These are phyloP conservation scores for Galerina sulciceps DNA, from an alignment of 768 basidiomycete genomes.

Conservation along the genomic window DNA sequence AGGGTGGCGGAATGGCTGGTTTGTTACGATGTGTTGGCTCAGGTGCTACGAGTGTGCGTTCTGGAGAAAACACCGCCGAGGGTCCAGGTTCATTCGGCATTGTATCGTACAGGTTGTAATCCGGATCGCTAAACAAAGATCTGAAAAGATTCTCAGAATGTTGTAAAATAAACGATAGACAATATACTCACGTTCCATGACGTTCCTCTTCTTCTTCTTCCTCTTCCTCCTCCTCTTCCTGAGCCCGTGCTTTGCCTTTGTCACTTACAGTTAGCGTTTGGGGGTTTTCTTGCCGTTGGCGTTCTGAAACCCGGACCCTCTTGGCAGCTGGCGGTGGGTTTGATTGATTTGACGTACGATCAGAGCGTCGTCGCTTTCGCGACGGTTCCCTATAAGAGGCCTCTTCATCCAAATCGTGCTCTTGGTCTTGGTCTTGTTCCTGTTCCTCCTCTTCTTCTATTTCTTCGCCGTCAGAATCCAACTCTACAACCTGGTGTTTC, in stretches of 20 bases:
- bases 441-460: slow-evolving; percentile 15
- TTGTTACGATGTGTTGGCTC: not conserved
- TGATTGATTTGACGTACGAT: not conserved
- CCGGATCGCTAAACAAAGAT: not conserved
- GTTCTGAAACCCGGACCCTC: not conserved
- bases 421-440: too few species aligned
- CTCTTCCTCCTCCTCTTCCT: slow-evolving; percentile 10
- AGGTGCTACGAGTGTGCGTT: slow-evolving; percentile 10
- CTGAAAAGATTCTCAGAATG: not conserved
- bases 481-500: not conserved
- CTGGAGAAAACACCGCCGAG: slow-evolving; percentile 8
- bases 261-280: not conserved
- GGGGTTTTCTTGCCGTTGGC: not conserved
- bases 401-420: not conserved
- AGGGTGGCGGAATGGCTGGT: not conserved
- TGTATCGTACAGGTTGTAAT: too few species aligned
- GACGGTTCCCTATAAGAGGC: not conserved
- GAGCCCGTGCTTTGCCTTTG: slow-evolving; percentile 10
- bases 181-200: not conserved
- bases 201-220: slow-evolving; percentile 5
- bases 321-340: not conserved
- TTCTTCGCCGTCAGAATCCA: slow-evolving; percentile 7
- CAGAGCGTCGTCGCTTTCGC: slow-evolving; percentile 9
- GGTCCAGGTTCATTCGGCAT: slow-evolving; percentile 5
- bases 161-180: not conserved